These are phyloP conservation scores for Stachybotrys chlorohalonatus DNA, from an alignment of 2,329 filamentous ascomycete species.

Conservation along the genomic window DNA sequence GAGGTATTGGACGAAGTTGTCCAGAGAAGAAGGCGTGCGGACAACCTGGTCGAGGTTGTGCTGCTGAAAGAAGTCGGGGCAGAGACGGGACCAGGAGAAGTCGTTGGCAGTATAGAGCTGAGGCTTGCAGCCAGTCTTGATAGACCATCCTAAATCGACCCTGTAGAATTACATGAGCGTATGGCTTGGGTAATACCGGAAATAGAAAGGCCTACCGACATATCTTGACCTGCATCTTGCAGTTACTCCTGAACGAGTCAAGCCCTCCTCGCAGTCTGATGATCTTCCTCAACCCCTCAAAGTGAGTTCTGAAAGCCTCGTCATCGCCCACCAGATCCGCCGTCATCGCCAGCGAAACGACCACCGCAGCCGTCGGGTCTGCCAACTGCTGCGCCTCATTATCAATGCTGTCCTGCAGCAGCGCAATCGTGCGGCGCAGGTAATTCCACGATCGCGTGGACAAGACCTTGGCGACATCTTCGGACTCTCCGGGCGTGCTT, in stretches of 20 bases:
- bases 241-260: constrained; percentile 11
- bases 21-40: constrained; percentile 1
- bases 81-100: constrained; percentile 10
- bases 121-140: constrained; percentile 14
- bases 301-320: constrained; percentile 9
- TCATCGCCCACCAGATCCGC: constrained; percentile 11
- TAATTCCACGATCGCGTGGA: constrained; percentile 6
- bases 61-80: constrained; percentile 1
- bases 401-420: constrained; percentile 8
- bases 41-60: background rate
- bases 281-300: constrained; percentile 13
- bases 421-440: constrained; percentile 8
- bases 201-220: constrained; percentile 11
- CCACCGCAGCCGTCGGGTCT: constrained; percentile 10
- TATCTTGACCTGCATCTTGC: constrained; percentile 16
- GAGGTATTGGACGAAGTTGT: constrained; percentile 5
- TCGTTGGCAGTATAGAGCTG: constrained; percentile 8
- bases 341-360: constrained; percentile 12
- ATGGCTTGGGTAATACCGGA: background rate
- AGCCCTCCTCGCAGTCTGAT: constrained; percentile 16
- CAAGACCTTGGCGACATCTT: constrained; percentile 9
- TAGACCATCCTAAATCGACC: constrained; percentile 16
- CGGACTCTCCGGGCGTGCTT: constrained; percentile 2
- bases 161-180: constrained; percentile 3
- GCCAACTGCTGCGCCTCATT: constrained; percentile 6